Conservation (phyloP, 2,329 filamentous ascomycete species). For the Penicillium brasilianum region DNA sequence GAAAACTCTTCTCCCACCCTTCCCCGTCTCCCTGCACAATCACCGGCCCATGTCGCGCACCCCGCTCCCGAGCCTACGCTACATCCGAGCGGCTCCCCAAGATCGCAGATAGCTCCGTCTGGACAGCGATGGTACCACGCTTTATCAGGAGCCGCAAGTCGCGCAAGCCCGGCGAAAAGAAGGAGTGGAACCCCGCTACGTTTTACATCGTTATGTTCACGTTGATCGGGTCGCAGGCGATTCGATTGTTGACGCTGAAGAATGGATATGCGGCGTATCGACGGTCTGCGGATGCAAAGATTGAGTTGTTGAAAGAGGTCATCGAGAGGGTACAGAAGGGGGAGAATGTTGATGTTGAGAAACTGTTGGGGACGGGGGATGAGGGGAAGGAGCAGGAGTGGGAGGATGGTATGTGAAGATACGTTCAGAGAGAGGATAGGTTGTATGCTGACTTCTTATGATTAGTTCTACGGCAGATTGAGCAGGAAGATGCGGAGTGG, state of each 20-base stretch:
- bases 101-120: constrained; percentile 65
- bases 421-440: too few relatives aligned
- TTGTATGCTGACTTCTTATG: constrained; percentile 16
- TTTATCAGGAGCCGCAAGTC: constrained; percentile 47
- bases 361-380: constrained; percentile 78
- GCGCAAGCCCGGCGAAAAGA: constrained; percentile 51
- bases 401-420: constrained; percentile 72
- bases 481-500: constrained; percentile 47
- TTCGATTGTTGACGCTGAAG: constrained; percentile 83
- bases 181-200: constrained; percentile 78
- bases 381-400: constrained; percentile 77
- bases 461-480: constrained; percentile 47
- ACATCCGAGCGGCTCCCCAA: constrained; percentile 41
- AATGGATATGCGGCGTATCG: constrained; percentile 74
- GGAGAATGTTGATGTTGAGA: constrained; percentile 80
- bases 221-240: constrained; percentile 92
- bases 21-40: constrained; percentile 8
- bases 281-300: constrained; percentile 78
- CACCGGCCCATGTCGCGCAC: constrained; percentile 11
- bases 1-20: constrained; percentile 8
- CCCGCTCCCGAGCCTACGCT: constrained; percentile 23
- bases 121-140: constrained; percentile 72
- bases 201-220: constrained; percentile 83
- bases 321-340: constrained; percentile 54
- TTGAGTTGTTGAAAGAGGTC: constrained; percentile 73